phyloP scores from a whole-genome alignment of 2,329 filamentous ascomycete genomes.

The Monilinia fructicola region DNA sequence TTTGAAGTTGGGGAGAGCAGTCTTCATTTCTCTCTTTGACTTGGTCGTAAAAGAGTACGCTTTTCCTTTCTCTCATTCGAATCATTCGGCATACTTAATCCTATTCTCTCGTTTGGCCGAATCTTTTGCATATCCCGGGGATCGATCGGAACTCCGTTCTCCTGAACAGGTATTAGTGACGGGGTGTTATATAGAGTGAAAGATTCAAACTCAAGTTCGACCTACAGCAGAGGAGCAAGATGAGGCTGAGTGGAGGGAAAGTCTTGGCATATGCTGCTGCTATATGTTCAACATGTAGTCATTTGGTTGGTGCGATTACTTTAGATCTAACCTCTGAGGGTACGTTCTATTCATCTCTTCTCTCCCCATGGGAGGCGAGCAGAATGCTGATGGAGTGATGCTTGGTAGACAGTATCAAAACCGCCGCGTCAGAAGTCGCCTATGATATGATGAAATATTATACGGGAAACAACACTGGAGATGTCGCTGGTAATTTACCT shows the following conservation, averaged over 20 bases:
- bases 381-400: neutral
- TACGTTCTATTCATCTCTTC: conserved; percentile 1
- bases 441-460: conserved; percentile 55
- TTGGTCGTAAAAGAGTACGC: neutral
- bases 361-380: too few species aligned
- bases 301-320: conserved; percentile 20
- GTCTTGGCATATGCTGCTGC: conserved; percentile 22
- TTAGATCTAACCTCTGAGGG: conserved; percentile 19
- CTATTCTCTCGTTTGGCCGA: conserved; percentile 20
- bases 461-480: conserved; percentile 49
- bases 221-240: conserved; percentile 14
- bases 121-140: conserved; percentile 5
- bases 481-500: conserved; percentile 51
- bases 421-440: conserved; percentile 41
- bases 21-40: neutral
- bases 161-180: neutral
- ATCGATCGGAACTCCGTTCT: neutral
- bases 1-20: neutral
- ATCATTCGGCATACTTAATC: conserved; percentile 16
- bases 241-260: conserved; percentile 22
- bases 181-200: neutral
- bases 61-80: neutral
- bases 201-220: neutral
- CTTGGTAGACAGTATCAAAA: conserved; percentile 39
- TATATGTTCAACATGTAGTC: conserved; percentile 22